Percentiles rank a stretch among this genome's conserved stretches.
Conservation (phyloP, 495 filamentous ascomycete genomes). For the Oidiodendron maius region DNA sequence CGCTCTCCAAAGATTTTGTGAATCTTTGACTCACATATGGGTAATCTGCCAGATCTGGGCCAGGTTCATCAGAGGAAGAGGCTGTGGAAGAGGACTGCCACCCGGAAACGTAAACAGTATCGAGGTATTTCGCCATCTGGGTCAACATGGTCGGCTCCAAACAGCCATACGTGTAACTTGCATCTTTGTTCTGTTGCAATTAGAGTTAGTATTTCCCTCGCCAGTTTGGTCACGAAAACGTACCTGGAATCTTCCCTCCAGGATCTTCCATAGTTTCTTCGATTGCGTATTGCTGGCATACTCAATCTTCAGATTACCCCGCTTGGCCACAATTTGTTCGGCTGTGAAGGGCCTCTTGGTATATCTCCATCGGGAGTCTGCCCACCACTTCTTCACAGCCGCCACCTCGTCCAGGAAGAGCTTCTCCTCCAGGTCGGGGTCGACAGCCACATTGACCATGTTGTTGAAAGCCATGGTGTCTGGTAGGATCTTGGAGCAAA, state of each 20-base stretch:
- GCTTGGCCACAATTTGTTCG: conserved; percentile 93
- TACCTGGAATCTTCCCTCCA: conserved; percentile 82
- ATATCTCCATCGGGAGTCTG: conserved; percentile 81
- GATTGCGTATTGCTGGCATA: conserved; percentile 83
- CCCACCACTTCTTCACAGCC: conserved; percentile 91
- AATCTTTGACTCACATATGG: conserved; percentile 64
- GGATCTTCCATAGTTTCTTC: conserved; percentile 91
- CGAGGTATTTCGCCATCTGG: conserved; percentile 98
- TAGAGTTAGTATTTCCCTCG: neutral
- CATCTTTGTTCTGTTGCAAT: conserved; percentile 60
- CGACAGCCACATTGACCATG: conserved; percentile 44
- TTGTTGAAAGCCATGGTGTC: conserved; percentile 45
- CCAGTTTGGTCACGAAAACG: conserved; percentile 10
- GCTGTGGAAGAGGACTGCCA: conserved; percentile 98
- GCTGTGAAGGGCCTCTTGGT: conserved; percentile 92
- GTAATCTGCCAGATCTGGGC: conserved; percentile 96
- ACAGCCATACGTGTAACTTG: conserved; percentile 93
- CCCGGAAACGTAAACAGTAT: conserved; percentile 97
- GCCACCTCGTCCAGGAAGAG: conserved; percentile 74
- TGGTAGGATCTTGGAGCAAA: conserved; percentile 16
- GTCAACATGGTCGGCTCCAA: conserved; percentile 97
- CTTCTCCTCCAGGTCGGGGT: conserved; percentile 71
- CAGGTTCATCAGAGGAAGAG: conserved; percentile 88
- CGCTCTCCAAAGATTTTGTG: neutral
- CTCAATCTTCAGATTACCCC: conserved; percentile 84